phyloP scores from a whole-genome alignment of 2,329 filamentous ascomycete genomes.

The Lithohypha guttulata region DNA sequence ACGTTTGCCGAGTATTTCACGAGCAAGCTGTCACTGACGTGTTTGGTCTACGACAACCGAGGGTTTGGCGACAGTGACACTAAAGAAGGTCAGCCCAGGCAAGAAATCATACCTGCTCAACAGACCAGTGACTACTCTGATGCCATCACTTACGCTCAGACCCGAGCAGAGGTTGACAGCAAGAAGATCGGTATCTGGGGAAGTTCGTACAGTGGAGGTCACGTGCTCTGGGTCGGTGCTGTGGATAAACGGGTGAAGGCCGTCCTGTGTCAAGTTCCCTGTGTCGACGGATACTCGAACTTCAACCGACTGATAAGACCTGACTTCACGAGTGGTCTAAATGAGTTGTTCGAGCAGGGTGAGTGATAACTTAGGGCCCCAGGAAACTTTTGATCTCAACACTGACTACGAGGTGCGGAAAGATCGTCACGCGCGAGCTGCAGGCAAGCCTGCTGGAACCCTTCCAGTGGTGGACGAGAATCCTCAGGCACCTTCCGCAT shows the following conservation, averaged over 20 bases:
- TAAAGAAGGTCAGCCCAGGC: conserved; percentile 26
- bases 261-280: conserved; percentile 30
- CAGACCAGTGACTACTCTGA: conserved; percentile 30
- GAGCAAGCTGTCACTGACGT: conserved; percentile 14
- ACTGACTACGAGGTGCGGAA: too few relatives aligned
- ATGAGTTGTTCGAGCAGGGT: background rate
- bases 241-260: conserved; percentile 32
- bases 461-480: conserved; percentile 28
- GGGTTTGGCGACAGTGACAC: conserved; percentile 25
- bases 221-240: conserved; percentile 31
- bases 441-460: conserved; percentile 24
- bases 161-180: conserved; percentile 24
- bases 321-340: background rate
- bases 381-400: too few relatives aligned
- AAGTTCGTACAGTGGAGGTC: conserved; percentile 31
- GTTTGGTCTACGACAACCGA: conserved; percentile 28
- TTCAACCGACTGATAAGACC: conserved; percentile 23
- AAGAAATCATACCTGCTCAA: conserved; percentile 26
- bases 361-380: background rate
- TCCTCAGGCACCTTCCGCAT: conserved; percentile 23
- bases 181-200: conserved; percentile 30
- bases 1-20: conserved; percentile 19
- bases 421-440: conserved; percentile 24
- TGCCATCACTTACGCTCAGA: conserved; percentile 27
- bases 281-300: conserved; percentile 29